These are phyloP conservation scores for Fusarium liriodendri DNA, from an alignment of 2,329 filamentous ascomycete species.

Conservation along the genomic window DNA sequence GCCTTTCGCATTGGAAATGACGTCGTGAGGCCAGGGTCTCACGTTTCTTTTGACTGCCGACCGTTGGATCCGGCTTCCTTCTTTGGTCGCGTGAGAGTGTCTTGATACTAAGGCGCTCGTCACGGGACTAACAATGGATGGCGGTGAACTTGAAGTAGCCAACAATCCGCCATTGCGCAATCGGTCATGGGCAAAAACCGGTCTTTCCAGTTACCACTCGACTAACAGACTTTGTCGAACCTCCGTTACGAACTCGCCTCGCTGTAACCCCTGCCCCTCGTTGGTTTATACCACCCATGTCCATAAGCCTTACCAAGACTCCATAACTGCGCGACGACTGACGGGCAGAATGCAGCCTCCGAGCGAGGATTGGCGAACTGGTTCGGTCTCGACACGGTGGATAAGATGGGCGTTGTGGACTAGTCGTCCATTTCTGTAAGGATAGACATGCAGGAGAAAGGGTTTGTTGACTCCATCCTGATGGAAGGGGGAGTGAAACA, in stretches of 20 bases:
- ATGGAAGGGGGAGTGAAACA: conserved; percentile 40
- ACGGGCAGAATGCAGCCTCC: conserved; percentile 27
- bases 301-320: conserved; percentile 28
- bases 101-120: conserved; percentile 8
- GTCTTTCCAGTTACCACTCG: not conserved
- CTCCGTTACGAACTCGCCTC: conserved; percentile 1
- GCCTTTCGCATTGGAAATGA: conserved; percentile 30
- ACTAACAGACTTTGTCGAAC: conserved; percentile 19
- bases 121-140: conserved; percentile 27
- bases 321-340: conserved; percentile 25
- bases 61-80: conserved; percentile 26
- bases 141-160: conserved; percentile 30
- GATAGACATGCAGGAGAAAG: conserved; percentile 39
- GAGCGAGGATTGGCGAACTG: conserved; percentile 41
- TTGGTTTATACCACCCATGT: conserved; percentile 36
- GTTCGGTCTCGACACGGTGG: conserved; percentile 30
- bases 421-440: conserved; percentile 28
- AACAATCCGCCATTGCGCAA: conserved; percentile 26
- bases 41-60: conserved; percentile 21
- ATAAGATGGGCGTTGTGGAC: conserved; percentile 28
- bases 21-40: conserved; percentile 26
- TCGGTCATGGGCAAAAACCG: conserved; percentile 6
- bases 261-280: conserved; percentile 13
- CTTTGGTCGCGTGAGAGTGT: conserved; percentile 32
- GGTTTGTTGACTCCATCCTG: conserved; percentile 26